Evolutionary conservation across 2,329 filamentous ascomycete species (phyloP), one percentile per base, ranked within the genome.

Genomic region (Alternaria gansuensis): DNA sequence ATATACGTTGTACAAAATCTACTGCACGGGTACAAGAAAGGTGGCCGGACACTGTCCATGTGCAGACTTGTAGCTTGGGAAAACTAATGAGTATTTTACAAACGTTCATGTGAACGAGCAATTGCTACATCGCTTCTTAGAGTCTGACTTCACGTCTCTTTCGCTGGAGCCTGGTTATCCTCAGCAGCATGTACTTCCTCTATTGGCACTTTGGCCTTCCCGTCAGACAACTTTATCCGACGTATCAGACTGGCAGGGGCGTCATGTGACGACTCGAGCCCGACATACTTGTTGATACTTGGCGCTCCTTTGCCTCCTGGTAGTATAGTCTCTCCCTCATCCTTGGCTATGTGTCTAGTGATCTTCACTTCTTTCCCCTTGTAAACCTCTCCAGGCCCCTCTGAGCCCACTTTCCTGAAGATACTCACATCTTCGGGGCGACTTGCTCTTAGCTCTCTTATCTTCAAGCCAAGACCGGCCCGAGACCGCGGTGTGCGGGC

Each of bases 241-340:
- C 26, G 44, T 48, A 48, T 3, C 5, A 36, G 11, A 4, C 14
- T 36, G 7, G 31, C 23, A 13, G 56, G 59, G 3, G 49, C 52
- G 11, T 48, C 29, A 5, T 52, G 44, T 24, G 40, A 3, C 3
- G 62, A 57, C 13, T 60, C 37, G 8, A 64, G 33, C 3, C 56
- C 46, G 14, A 59, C 46, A 48, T 64, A 64, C 37, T 63, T 60
- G 9, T 23, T 50, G 23, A 64, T 40, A 5, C 23, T 59, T 1
- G 52, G 39, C 5, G 45, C 41, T 4, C 34, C 39, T n/a, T 54
- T 46, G n/a, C 11, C 31, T 1, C n/a, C 6, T 17, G 6, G 28
- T 40, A 48, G 26, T 37, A 43, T 2, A 1, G 23, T 23, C 29
- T 57, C 57, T 21, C 40, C 45, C 28, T 34, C 23, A 8, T 48